Conservation (phyloP, 1,284 basidiomycete species). For the Pseudozyma hubeiensis region DNA sequence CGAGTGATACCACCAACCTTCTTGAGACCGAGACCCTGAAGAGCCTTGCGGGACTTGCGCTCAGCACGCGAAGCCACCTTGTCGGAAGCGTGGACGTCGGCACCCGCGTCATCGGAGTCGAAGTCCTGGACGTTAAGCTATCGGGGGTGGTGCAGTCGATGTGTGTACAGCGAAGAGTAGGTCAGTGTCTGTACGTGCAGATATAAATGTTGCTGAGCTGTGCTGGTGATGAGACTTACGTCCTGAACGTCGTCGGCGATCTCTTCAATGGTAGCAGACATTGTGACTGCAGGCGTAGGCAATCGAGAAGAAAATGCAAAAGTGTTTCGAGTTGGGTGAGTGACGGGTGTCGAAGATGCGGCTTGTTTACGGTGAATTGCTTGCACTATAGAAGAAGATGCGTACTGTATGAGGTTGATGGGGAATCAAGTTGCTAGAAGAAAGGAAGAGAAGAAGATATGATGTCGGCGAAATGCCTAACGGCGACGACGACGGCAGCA, state of each 20-base stretch:
- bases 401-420: constrained; percentile 20
- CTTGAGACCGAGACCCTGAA: constrained; percentile 73
- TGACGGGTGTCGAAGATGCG: background rate
- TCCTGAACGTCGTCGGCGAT: constrained; percentile 74
- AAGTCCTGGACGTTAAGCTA: constrained; percentile 71
- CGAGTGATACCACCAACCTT: constrained; percentile 91
- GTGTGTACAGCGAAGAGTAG: background rate
- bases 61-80: constrained; percentile 80
- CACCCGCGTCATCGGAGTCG: constrained; percentile 73
- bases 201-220: no score
- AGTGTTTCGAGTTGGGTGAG: constrained; percentile 10
- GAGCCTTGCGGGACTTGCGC: constrained; percentile 67
- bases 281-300: constrained; percentile 15
- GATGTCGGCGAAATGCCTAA: constrained; percentile 3
- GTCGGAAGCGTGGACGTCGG: constrained; percentile 84
- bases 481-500: constrained; percentile 16
- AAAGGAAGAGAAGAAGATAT: constrained; percentile 4
- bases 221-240: constrained; percentile 71
- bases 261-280: constrained; percentile 78
- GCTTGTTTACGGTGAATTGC: background rate
- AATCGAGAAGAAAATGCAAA: constrained; percentile 1
- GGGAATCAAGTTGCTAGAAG: constrained; percentile 22
- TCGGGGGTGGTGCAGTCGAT: constrained; percentile 50
- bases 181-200: constrained; percentile 3
- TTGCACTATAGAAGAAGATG: background rate